Evolutionary conservation across 169 alveolate genomes (phyloP).

Genomic region (Plasmodium fragile): DNA sequence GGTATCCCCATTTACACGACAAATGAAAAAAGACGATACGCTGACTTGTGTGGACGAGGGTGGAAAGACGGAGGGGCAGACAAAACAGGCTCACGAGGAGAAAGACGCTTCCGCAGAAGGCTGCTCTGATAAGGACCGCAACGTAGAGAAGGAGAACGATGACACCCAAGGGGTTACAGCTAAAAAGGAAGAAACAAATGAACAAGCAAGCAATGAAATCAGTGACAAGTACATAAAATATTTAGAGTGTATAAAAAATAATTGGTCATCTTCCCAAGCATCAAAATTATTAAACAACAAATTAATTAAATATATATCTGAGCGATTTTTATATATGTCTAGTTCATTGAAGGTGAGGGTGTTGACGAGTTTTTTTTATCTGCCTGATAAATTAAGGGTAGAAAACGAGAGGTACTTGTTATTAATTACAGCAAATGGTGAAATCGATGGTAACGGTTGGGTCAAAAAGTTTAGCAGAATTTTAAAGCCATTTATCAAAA

Average conservation of each 20-base stretch:
- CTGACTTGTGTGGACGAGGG: slow-evolving; percentile 7
- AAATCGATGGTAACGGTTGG: slow-evolving; percentile 93
- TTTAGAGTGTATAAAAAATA: slow-evolving; percentile 81
- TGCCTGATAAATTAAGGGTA: slow-evolving; percentile 80
- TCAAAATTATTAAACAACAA: slow-evolving; percentile 84
- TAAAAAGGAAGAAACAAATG: slow-evolving; percentile 4
- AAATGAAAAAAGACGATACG: slow-evolving; percentile 7
- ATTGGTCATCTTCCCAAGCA: slow-evolving; percentile 90
- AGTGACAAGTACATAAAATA: slow-evolving; percentile 76
- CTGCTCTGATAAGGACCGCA: background rate
- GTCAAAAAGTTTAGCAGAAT: slow-evolving; percentile 90
- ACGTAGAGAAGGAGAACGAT: slow-evolving; percentile 13
- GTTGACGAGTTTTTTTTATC: slow-evolving; percentile 83
- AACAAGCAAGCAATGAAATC: slow-evolving; percentile 55
- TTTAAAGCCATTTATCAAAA: slow-evolving; percentile 88
- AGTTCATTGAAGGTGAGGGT: slow-evolving; percentile 87
- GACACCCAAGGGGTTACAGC: background rate
- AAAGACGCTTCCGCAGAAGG: background rate
- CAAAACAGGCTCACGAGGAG: background rate
- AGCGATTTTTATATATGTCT: slow-evolving; percentile 84
- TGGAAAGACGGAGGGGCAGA: background rate
- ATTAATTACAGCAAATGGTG: slow-evolving; percentile 84
- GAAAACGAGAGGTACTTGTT: slow-evolving; percentile 51
- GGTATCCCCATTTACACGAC: background rate
- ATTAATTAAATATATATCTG: slow-evolving; percentile 83